A percentile compares a stretch with the other conserved stretches of the same genome.
phyloP scores from a whole-genome alignment of 768 basidiomycete genomes.

The Coprinopsis cinerea region DNA sequence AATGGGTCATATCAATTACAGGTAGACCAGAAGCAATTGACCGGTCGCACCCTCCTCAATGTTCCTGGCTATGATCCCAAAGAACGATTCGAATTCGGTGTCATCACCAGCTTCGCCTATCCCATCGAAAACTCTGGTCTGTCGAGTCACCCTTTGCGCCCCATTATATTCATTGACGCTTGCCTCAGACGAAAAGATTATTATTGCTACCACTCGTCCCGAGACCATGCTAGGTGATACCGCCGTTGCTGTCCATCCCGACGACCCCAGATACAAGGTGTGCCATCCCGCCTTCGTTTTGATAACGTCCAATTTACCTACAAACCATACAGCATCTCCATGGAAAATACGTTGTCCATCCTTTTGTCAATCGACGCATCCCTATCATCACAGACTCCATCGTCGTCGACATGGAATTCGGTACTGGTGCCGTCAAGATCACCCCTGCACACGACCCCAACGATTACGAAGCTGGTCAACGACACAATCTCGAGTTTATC shows the following conservation, averaged over 20 bases:
- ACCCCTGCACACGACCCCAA: slow-evolving; percentile 97
- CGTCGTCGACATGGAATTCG: slow-evolving; percentile 92
- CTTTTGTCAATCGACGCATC: slow-evolving; percentile 80
- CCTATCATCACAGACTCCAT: slow-evolving; percentile 86
- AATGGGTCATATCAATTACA: slow-evolving; percentile 25
- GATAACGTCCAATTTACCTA: not conserved
- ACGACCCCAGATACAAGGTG: slow-evolving; percentile 84
- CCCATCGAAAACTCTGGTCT: slow-evolving; percentile 78
- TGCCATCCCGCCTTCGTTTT: not conserved
- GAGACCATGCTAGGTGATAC: slow-evolving; percentile 99
- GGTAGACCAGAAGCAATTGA: slow-evolving; percentile 91
- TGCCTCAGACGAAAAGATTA: slow-evolving; percentile 71
- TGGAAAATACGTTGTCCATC: slow-evolving; percentile 86
- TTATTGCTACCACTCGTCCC: slow-evolving; percentile 95
- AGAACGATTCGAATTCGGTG: slow-evolving; percentile 96
- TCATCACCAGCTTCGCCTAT: slow-evolving; percentile 95
- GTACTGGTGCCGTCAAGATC: slow-evolving; percentile 98
- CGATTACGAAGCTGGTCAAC: slow-evolving; percentile 89
- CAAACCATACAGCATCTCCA: slow-evolving; percentile 64
- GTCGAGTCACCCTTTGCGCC: slow-evolving; percentile 13
- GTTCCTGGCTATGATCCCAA: slow-evolving; percentile 96
- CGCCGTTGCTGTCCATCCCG: slow-evolving; percentile 92
- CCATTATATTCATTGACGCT: not conserved
- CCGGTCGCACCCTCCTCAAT: slow-evolving; percentile 76
- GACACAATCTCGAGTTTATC: slow-evolving; percentile 88